Conservation (phyloP, 1,284 basidiomycete species). For the Cutaneotrichosporon sp. region DNA sequence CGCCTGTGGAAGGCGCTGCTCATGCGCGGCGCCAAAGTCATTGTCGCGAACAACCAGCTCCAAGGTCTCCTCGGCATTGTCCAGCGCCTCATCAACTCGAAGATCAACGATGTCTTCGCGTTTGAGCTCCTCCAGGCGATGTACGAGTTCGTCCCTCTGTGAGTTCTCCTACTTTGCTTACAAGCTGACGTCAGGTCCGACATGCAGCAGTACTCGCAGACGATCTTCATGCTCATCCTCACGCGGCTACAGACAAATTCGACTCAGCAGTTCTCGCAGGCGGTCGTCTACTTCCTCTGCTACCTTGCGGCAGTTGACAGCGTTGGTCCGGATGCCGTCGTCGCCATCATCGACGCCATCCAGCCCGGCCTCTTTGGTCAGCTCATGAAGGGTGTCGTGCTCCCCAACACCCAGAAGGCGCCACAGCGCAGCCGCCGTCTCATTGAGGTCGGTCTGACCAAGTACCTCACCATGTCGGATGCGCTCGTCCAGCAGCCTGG, state of each 20-base stretch:
- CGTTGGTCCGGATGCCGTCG: slow-evolving; percentile 75
- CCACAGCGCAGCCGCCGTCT: slow-evolving; percentile 79
- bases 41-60: slow-evolving; percentile 73
- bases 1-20: slow-evolving; percentile 85
- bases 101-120: slow-evolving; percentile 84
- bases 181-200: slow-evolving; percentile 56
- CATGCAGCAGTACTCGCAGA: slow-evolving; percentile 72
- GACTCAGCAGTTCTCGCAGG: slow-evolving; percentile 83
- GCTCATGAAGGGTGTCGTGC: slow-evolving; percentile 73
- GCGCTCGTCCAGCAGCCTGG: slow-evolving; percentile 66
- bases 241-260: slow-evolving; percentile 84
- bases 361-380: slow-evolving; percentile 85
- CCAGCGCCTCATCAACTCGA: slow-evolving; percentile 85
- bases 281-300: slow-evolving; percentile 75
- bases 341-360: slow-evolving; percentile 74
- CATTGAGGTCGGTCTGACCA: slow-evolving; percentile 76
- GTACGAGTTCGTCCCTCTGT: slow-evolving; percentile 71
- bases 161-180: slow-evolving; percentile 50
- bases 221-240: slow-evolving; percentile 76
- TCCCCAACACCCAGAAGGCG: slow-evolving; percentile 78
- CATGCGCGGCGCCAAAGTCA: slow-evolving; percentile 64
- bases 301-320: slow-evolving; percentile 72
- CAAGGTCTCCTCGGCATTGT: slow-evolving; percentile 82
- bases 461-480: slow-evolving; percentile 71
- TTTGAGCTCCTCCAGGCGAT: slow-evolving; percentile 85